These are phyloP conservation scores for Didymosphaeria variabile DNA, from an alignment of 2,329 filamentous ascomycete species.

Conservation along the genomic window DNA sequence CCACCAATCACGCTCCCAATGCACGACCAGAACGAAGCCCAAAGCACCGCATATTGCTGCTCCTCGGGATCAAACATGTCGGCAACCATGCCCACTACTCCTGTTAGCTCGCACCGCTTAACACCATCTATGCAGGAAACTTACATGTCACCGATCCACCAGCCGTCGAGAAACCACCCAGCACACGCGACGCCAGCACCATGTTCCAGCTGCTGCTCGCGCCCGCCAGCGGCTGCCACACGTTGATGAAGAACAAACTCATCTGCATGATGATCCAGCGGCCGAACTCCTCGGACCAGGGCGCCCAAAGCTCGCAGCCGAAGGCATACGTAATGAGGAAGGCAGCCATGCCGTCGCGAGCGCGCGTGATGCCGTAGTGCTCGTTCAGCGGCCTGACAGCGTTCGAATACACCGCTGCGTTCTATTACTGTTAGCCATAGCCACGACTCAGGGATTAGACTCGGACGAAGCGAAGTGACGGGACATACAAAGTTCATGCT, in stretches of 20 bases:
- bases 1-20: constrained; percentile 77
- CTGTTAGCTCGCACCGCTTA: constrained; percentile 32
- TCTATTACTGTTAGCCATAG: constrained; percentile 55
- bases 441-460: constrained; percentile 44
- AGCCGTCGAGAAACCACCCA: constrained; percentile 56
- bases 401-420: constrained; percentile 62
- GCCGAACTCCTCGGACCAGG: constrained; percentile 80
- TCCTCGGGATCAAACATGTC: constrained; percentile 67
- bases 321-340: constrained; percentile 74
- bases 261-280: constrained; percentile 76
- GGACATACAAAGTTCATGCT: constrained; percentile 50
- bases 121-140: no score
- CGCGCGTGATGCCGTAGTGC: constrained; percentile 60
- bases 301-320: constrained; percentile 85
- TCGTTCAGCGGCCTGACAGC: constrained; percentile 60
- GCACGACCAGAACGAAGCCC: constrained; percentile 68
- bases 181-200: constrained; percentile 66
- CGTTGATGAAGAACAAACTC: constrained; percentile 75
- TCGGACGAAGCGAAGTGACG: constrained; percentile 26
- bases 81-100: constrained; percentile 64
- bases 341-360: constrained; percentile 15
- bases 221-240: constrained; percentile 67
- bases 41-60: constrained; percentile 73
- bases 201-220: constrained; percentile 74
- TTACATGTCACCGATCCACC: constrained; percentile 65